Evolutionary conservation across 2,329 filamentous ascomycete species (phyloP).

Genomic region (Talaromyces sp.): DNA sequence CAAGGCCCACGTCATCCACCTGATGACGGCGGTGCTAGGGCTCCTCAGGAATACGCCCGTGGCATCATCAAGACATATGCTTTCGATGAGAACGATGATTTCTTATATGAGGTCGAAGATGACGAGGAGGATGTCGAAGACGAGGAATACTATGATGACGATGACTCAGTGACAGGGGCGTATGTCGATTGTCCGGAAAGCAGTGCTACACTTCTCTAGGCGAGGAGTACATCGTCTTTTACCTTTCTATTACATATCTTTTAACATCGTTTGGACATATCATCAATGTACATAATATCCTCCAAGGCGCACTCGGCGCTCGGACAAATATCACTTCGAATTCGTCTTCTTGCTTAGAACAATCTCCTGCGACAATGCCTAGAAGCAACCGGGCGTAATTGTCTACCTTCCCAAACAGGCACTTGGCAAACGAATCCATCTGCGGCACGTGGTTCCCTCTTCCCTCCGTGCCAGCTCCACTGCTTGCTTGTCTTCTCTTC

Average conservation of each 20-base stretch:
- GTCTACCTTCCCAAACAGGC: background rate
- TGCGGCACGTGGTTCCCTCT: background rate
- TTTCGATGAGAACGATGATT: conserved; percentile 13
- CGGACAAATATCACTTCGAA: background rate
- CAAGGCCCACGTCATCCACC: background rate
- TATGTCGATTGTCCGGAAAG: background rate
- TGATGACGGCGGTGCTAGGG: background rate
- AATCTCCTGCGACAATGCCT: background rate
- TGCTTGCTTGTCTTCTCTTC: background rate
- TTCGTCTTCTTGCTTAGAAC: background rate
- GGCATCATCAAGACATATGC: conserved; percentile 12
- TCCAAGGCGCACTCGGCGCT: background rate
- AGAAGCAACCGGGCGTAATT: background rate
- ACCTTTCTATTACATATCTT: background rate
- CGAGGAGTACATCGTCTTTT: background rate
- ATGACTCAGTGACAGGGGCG: background rate
- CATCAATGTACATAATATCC: background rate
- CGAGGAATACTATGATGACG: background rate
- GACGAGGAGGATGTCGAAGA: conserved; percentile 8
- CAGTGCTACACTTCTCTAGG: background rate
- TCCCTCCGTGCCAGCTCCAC: background rate
- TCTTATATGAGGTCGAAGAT: conserved; percentile 6
- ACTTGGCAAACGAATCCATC: background rate
- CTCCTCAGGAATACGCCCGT: background rate
- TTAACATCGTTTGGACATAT: background rate